Conservation (phyloP, 2,329 filamentous ascomycete species). For the Sporothrix brunneoviolacea region DNA sequence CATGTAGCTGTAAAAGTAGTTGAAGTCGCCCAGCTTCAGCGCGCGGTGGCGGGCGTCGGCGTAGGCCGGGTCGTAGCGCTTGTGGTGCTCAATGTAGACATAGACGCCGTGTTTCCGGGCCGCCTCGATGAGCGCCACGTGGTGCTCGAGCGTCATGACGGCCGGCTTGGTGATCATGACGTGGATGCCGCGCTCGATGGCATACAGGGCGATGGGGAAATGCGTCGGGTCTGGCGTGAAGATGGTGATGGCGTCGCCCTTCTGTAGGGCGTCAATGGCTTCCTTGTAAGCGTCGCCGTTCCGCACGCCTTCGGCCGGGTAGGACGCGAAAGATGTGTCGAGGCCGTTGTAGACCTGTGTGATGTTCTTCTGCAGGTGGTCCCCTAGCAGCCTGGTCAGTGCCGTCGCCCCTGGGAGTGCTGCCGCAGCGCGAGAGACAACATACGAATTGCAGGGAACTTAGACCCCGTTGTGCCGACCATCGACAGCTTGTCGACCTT, state of each 20-base stretch:
- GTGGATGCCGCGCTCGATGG: conserved; percentile 80
- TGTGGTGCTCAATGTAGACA: conserved; percentile 94
- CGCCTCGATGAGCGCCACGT: conserved; percentile 67
- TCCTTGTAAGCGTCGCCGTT: conserved; percentile 81
- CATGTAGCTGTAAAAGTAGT: conserved; percentile 98
- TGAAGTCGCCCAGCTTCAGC: conserved; percentile 79
- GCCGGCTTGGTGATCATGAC: conserved; percentile 93
- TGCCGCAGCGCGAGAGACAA: conserved; percentile 15
- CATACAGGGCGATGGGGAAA: conserved; percentile 86
- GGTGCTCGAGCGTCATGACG: conserved; percentile 74
- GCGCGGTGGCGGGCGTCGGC: conserved; percentile 77
- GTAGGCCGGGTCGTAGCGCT: conserved; percentile 91
- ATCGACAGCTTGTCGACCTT: conserved; percentile 83
- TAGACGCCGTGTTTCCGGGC: conserved; percentile 71
- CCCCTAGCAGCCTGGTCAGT: conserved; percentile 40
- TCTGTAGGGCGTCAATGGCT: conserved; percentile 75
- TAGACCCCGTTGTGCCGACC: conserved; percentile 82
- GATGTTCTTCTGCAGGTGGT: conserved; percentile 85
- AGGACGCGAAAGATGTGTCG: conserved; percentile 80
- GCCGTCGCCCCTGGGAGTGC: background rate
- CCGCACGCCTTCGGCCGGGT: conserved; percentile 63
- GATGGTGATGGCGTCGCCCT: conserved; percentile 87
- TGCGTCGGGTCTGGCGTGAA: conserved; percentile 94
- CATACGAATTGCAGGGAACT: conserved; percentile 86
- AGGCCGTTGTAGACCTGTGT: conserved; percentile 79